A percentile compares a stretch with the other conserved stretches of the same genome.
phyloP scores from a whole-genome alignment of 1,139 yeast genomes.

The Pichia sp. region DNA sequence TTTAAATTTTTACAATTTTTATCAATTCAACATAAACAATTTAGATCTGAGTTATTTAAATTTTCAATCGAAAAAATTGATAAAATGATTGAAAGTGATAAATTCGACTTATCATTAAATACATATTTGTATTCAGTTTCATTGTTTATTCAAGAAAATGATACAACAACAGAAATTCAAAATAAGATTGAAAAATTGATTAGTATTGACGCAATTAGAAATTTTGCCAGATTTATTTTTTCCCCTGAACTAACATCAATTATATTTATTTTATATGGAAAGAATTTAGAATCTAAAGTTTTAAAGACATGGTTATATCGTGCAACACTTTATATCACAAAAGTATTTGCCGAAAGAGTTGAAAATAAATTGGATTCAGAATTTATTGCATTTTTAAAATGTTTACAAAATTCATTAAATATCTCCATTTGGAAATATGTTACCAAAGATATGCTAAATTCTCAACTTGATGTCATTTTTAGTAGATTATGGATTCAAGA shows the following conservation, averaged over 20 bases:
- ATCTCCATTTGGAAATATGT: conserved; percentile 41
- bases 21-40: background rate
- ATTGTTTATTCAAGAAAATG: background rate
- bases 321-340: conserved; percentile 54
- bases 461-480: conserved; percentile 64
- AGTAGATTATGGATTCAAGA: conserved; percentile 41
- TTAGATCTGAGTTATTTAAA: conserved; percentile 4
- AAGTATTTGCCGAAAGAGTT: conserved; percentile 51
- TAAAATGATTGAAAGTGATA: conserved; percentile 2
- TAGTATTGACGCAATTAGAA: conserved; percentile 17
- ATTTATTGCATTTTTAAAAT: conserved; percentile 28
- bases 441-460: conserved; percentile 45
- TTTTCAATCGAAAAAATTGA: conserved; percentile 9
- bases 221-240: conserved; percentile 25
- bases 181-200: conserved; percentile 7
- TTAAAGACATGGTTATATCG: conserved; percentile 40
- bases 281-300: conserved; percentile 13
- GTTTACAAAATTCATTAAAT: conserved; percentile 27
- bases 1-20: conserved; percentile 16
- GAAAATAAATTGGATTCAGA: conserved; percentile 13
- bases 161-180: background rate
- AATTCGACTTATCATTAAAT: background rate
- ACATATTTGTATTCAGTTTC: conserved; percentile 12
- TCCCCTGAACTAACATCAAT: conserved; percentile 23
- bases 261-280: conserved; percentile 3